These are phyloP conservation scores for Calonectria crousiana DNA, from an alignment of 2,329 filamentous ascomycete genomes.

Conservation along the genomic window DNA sequence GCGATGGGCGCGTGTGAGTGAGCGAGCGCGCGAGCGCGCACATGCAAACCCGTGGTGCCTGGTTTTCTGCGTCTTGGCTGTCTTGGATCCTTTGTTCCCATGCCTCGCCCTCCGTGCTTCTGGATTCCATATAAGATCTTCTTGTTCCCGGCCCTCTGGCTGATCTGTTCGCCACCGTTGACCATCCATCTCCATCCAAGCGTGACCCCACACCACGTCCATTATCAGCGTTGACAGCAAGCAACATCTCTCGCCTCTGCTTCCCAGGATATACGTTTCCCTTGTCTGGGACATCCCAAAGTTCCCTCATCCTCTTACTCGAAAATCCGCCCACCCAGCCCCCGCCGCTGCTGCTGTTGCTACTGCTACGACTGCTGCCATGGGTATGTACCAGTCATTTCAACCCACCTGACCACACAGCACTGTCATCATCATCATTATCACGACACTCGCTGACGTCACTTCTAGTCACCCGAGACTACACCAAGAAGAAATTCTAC, in stretches of 20 bases:
- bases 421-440: constrained; percentile 23
- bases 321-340: constrained; percentile 7
- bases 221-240: constrained; percentile 18
- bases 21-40: background rate
- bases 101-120: background rate
- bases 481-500: constrained; percentile 58
- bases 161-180: constrained; percentile 20
- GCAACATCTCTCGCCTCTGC: background rate
- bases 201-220: constrained; percentile 31
- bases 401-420: constrained; percentile 4
- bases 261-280: background rate
- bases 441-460: constrained; percentile 40
- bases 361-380: no score
- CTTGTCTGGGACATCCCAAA: background rate
- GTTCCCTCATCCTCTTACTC: constrained; percentile 21
- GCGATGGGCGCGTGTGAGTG: background rate
- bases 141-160: constrained; percentile 16
- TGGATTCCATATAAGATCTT: constrained; percentile 41
- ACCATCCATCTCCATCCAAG: constrained; percentile 14
- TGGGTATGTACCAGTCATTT: constrained; percentile 38
- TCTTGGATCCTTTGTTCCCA: background rate
- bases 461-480: constrained; percentile 44
- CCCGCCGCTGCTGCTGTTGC: background rate
- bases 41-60: background rate
- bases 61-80: background rate